Conservation (phyloP, 75 land plant species). For the Selaginella tamariscina region DNA sequence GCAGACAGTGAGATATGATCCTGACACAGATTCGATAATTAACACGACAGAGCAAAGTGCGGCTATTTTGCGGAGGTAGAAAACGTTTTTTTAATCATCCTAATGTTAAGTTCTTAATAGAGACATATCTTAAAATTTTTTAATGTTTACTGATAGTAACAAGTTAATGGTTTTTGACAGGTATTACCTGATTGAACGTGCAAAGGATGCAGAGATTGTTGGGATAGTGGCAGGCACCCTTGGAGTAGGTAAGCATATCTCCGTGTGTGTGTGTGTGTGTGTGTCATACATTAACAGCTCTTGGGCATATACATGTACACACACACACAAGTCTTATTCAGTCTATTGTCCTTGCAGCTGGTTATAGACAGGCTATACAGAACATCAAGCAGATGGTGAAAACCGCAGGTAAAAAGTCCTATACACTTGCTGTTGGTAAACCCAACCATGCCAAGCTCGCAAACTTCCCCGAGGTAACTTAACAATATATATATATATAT, state of each 20-base stretch:
- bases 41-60: slow-evolving; percentile 35
- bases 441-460: slow-evolving; percentile 95
- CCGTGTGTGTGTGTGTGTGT: background rate
- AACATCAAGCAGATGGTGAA: slow-evolving; percentile 48
- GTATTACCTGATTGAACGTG: slow-evolving; percentile 89
- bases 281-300: background rate
- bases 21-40: slow-evolving; percentile 28
- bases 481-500: too few species aligned
- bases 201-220: slow-evolving; percentile 93
- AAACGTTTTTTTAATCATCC: background rate
- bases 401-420: slow-evolving; percentile 76
- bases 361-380: slow-evolving; percentile 55
- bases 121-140: too few species aligned
- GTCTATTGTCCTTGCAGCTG: slow-evolving; percentile 39
- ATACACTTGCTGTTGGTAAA: slow-evolving; percentile 73
- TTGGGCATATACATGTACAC: background rate
- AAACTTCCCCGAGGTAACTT: slow-evolving; percentile 82
- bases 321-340: background rate
- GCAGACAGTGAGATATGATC: slow-evolving; percentile 37
- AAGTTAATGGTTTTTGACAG: slow-evolving; percentile 22
- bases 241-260: slow-evolving; percentile 48
- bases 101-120: too few species aligned
- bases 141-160: too few species aligned
- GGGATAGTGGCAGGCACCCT: slow-evolving; percentile 95
- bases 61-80: slow-evolving; percentile 72